Conservation (phyloP, 2,329 filamentous ascomycete genomes). For the Cryphonectria radicalis region DNA sequence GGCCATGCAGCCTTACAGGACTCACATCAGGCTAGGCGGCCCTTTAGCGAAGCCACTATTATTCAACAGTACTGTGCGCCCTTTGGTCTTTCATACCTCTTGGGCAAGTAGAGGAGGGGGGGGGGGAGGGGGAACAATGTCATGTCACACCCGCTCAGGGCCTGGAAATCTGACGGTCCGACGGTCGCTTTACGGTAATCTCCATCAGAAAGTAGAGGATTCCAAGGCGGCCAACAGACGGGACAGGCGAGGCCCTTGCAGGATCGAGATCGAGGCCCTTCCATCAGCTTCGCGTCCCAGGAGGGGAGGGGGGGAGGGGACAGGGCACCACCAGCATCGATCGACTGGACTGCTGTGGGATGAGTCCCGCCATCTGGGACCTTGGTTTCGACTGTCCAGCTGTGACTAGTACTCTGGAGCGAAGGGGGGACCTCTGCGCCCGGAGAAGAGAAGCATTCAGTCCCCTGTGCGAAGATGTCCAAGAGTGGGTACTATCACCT, state of each 20-base stretch:
- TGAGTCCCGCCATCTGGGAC: neutral
- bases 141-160: neutral
- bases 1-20: conserved; percentile 23
- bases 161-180: conserved; percentile 10
- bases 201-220: conserved; percentile 4
- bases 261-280: conserved; percentile 5
- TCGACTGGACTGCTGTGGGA: neutral
- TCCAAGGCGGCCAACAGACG: neutral
- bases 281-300: neutral
- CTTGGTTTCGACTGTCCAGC: neutral
- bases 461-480: neutral
- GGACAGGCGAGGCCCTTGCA: conserved; percentile 1
- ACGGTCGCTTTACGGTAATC: conserved; percentile 1
- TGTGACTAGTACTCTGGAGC: neutral
- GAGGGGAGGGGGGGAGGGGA: too few species aligned
- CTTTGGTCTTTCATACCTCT: neutral
- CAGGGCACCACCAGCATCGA: neutral
- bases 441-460: neutral
- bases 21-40: conserved; percentile 20
- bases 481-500: neutral
- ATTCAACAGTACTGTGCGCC: conserved; percentile 6
- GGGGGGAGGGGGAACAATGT: neutral
- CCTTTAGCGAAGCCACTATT: conserved; percentile 25
- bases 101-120: neutral
- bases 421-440: neutral